Evolutionary conservation across 179 eudicot species (phyloP).

Genomic region (Nepenthes alata): DNA sequence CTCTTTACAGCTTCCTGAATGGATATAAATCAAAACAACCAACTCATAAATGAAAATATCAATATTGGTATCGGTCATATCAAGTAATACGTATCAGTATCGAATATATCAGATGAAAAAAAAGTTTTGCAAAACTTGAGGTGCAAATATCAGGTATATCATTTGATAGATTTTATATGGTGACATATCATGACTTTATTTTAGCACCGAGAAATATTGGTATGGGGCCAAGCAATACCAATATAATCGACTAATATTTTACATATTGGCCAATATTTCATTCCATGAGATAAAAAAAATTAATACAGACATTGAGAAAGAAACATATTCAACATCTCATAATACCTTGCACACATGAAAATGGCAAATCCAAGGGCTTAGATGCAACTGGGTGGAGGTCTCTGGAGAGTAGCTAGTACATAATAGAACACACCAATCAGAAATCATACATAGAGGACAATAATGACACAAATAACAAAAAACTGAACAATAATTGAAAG

Average conservation of each 20-base stretch:
- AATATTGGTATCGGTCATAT: no score
- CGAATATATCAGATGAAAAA: no score
- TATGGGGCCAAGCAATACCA: no score
- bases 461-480: background rate
- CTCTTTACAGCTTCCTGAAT: conserved; percentile 50
- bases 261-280: no score
- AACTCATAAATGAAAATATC: background rate
- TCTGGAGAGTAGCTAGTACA: conserved; percentile 45
- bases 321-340: background rate
- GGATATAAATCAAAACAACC: conserved; percentile 4
- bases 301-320: background rate
- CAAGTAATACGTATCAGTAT: no score
- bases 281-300: background rate
- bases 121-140: no score
- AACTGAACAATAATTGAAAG: background rate
- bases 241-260: no score
- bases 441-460: background rate
- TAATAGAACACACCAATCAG: conserved; percentile 1
- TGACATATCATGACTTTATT: no score
- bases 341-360: conserved; percentile 75
- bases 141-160: no score
- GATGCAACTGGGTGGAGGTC: conserved; percentile 15
- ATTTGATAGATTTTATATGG: no score
- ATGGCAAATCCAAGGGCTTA: conserved; percentile 85
- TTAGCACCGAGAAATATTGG: no score